Conservation (phyloP, 352 stramenopile species). For the Lagenidium sp. region DNA sequence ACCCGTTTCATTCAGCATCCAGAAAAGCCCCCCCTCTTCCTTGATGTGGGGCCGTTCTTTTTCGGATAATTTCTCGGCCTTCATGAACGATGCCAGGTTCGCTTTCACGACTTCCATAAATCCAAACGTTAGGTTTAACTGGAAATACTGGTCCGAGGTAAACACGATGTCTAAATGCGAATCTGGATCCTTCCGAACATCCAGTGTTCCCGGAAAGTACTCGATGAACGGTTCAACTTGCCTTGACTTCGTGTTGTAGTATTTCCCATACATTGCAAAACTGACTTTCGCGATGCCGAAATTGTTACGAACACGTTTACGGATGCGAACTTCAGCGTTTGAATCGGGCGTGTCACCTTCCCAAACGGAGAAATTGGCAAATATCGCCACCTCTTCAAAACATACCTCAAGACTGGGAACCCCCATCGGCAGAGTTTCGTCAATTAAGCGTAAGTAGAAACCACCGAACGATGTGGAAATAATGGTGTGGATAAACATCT, state of each 20-base stretch:
- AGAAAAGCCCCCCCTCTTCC: constrained; percentile 74
- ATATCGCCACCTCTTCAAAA: constrained; percentile 67
- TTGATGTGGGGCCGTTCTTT: constrained; percentile 68
- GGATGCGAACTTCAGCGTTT: constrained; percentile 25
- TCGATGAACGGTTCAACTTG: constrained; percentile 83
- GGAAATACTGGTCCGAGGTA: constrained; percentile 76
- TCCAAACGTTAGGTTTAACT: constrained; percentile 75
- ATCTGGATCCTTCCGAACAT: constrained; percentile 68
- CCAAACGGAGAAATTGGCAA: constrained; percentile 64
- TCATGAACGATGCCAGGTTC: constrained; percentile 55
- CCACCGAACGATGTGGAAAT: constrained; percentile 77
- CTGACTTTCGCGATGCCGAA: constrained; percentile 67
- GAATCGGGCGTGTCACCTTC: constrained; percentile 28
- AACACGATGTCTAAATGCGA: constrained; percentile 58
- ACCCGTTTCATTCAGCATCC: constrained; percentile 78
- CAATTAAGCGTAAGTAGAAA: constrained; percentile 81
- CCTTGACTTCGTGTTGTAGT: constrained; percentile 73
- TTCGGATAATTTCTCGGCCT: constrained; percentile 31
- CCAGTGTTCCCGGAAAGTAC: constrained; percentile 72
- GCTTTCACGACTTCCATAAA: constrained; percentile 79
- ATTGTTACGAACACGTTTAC: constrained; percentile 36
- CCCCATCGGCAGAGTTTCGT: constrained; percentile 68
- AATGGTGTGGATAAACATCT: constrained; percentile 72
- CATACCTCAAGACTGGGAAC: constrained; percentile 73
- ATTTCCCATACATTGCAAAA: constrained; percentile 83